Percentiles rank a stretch among this genome's conserved stretches.
These are phyloP conservation scores for Calendula officinalis DNA, from an alignment of 129 eudicot species.

Conservation along the genomic window DNA sequence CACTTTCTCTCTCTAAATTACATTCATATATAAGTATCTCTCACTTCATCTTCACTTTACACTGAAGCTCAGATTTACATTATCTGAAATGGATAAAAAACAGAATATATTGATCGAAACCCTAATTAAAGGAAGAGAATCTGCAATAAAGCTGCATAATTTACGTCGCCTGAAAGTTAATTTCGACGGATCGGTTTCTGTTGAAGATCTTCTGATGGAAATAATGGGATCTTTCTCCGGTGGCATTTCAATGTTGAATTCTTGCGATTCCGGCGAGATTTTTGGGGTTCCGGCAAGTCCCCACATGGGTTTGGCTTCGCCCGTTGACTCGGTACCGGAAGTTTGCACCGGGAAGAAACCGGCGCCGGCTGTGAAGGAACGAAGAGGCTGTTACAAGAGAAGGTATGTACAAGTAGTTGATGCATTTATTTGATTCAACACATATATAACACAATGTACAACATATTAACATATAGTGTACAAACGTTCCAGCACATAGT, in stretches of 20 bases:
- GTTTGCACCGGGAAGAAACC: conserved; percentile 36
- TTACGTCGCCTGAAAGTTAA: conserved; percentile 18
- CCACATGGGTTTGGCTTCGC: conserved; percentile 20
- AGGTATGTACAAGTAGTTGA: conserved; percentile 25
- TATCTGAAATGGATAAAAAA: conserved; percentile 24
- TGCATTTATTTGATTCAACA: background rate
- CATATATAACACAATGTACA: conserved; percentile 8
- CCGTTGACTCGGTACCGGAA: conserved; percentile 28
- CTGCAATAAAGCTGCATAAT: conserved; percentile 28
- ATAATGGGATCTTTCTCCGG: conserved; percentile 42
- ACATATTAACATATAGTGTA: conserved; percentile 5
- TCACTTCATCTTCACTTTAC: conserved; percentile 24
- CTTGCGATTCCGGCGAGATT: conserved; percentile 26
- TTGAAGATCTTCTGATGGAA: conserved; percentile 32
- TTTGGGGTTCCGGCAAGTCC: conserved; percentile 32
- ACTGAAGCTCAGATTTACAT: background rate
- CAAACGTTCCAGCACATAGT: conserved; percentile 10
- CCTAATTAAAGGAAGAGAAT: conserved; percentile 35
- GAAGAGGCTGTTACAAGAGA: conserved; percentile 67
- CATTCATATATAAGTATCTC: background rate
- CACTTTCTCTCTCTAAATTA: conserved; percentile 9
- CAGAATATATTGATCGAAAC: conserved; percentile 22
- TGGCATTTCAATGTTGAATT: conserved; percentile 22
- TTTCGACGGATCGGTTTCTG: conserved; percentile 22
- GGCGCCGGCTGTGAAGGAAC: conserved; percentile 36